phyloP scores from a whole-genome alignment of 768 basidiomycete genomes.

The Russula earlei region DNA sequence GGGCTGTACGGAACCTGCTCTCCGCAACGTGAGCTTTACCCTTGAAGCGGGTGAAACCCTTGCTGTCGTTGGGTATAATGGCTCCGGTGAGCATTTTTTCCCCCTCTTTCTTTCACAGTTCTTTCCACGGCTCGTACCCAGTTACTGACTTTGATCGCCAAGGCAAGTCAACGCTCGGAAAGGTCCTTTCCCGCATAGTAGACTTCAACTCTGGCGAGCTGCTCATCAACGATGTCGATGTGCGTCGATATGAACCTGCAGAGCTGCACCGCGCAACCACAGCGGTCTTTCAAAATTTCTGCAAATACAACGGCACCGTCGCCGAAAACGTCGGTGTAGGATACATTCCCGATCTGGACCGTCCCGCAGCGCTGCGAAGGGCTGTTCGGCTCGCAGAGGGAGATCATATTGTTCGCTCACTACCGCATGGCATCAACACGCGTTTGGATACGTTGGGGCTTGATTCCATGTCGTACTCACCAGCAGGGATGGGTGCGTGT shows the following conservation, averaged over 20 bases:
- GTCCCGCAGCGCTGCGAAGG: constrained; percentile 44
- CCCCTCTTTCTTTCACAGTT: not conserved
- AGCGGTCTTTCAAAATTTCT: constrained; percentile 83
- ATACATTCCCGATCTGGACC: constrained; percentile 51
- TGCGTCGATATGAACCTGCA: constrained; percentile 51
- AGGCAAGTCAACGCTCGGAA: constrained; percentile 86
- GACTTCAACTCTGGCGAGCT: constrained; percentile 67
- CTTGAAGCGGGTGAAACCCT: constrained; percentile 70
- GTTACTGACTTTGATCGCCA: not conserved
- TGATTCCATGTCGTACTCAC: constrained; percentile 34
- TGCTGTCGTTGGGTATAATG: constrained; percentile 80
- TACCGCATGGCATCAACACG: constrained; percentile 70
- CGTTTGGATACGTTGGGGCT: constrained; percentile 55
- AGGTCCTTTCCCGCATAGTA: constrained; percentile 66
- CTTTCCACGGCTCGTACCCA: not conserved
- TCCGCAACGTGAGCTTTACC: constrained; percentile 60
- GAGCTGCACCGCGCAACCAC: constrained; percentile 69
- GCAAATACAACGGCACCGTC: constrained; percentile 67
- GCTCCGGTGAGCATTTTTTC: constrained; percentile 48
- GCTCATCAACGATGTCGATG: constrained; percentile 59
- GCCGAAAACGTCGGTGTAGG: constrained; percentile 85
- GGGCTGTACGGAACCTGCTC: constrained; percentile 54
- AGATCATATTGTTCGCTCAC: constrained; percentile 48
- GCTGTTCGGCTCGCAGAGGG: constrained; percentile 72
- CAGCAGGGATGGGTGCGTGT: constrained; percentile 29